Percentiles rank a stretch among this genome's conserved stretches.
These are phyloP conservation scores for Mortierella antarctica DNA, from an alignment of 192 early-diverging fungal genomes.

Conservation along the genomic window DNA sequence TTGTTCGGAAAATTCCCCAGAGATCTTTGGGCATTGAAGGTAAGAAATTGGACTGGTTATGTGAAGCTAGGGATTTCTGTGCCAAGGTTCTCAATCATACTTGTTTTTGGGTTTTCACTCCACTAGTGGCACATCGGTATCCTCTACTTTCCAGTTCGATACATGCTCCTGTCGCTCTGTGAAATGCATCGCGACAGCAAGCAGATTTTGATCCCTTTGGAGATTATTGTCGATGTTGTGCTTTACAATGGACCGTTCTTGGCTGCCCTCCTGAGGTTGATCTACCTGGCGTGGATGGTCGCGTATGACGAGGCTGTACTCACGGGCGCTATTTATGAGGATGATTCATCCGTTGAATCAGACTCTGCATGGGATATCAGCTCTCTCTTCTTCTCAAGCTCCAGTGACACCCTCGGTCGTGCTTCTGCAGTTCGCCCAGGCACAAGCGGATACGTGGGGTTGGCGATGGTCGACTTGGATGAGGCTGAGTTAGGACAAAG, in stretches of 20 bases:
- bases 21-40: slow-evolving; percentile 47
- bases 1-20: slow-evolving; percentile 46
- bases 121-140: slow-evolving; percentile 44
- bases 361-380: slow-evolving; percentile 4
- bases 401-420: neutral
- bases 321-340: slow-evolving; percentile 43
- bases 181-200: slow-evolving; percentile 32
- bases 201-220: slow-evolving; percentile 41
- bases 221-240: slow-evolving; percentile 47
- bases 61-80: neutral
- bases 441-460: slow-evolving; percentile 36
- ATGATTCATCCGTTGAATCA: slow-evolving; percentile 1
- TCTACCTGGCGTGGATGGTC: slow-evolving; percentile 50
- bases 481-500: slow-evolving; percentile 46
- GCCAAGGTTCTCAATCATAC: neutral
- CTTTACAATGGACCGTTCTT: slow-evolving; percentile 52
- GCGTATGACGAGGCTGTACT: slow-evolving; percentile 52
- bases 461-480: slow-evolving; percentile 39
- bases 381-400: slow-evolving; percentile 23
- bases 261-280: slow-evolving; percentile 25
- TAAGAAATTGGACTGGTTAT: slow-evolving; percentile 6
- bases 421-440: slow-evolving; percentile 10
- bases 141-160: slow-evolving; percentile 44
- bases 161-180: slow-evolving; percentile 32
- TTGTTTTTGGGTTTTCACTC: neutral